Conservation (phyloP, 108 stramenopile genomes). For the Discostella stelligeroides region DNA sequence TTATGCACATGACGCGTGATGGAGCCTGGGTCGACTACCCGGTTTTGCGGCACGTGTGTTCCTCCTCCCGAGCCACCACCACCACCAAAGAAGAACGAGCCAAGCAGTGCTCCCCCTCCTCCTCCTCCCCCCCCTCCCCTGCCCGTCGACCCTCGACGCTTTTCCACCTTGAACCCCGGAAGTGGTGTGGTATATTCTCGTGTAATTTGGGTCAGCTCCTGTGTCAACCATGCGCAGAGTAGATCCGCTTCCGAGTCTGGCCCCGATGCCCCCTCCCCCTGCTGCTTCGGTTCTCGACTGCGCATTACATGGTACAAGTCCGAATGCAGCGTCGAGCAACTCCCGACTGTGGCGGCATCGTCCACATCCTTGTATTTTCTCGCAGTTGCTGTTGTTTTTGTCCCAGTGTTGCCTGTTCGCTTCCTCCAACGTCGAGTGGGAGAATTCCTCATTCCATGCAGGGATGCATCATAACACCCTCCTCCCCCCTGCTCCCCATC, state of each 20-base stretch:
- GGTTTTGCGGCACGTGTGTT: conserved; percentile 8
- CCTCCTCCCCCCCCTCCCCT: neutral
- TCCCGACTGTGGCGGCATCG: conserved; percentile 41
- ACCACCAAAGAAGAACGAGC: conserved; percentile 13
- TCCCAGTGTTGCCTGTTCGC: neutral
- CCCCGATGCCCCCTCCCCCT: conserved; percentile 8
- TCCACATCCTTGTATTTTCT: conserved; percentile 17
- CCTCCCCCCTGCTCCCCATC: conserved; percentile 4
- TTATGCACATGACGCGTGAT: conserved; percentile 83
- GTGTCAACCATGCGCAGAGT: conserved; percentile 75
- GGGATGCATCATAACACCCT: neutral
- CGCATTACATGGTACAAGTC: conserved; percentile 49
- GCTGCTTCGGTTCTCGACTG: conserved; percentile 12
- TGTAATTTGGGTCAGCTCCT: conserved; percentile 75
- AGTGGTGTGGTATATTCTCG: conserved; percentile 58
- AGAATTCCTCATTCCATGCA: neutral
- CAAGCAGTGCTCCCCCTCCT: conserved; percentile 1
- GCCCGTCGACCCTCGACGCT: conserved; percentile 1
- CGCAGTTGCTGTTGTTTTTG: neutral
- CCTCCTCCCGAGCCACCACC: neutral
- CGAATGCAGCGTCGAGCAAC: conserved; percentile 34
- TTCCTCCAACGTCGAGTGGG: conserved; percentile 17
- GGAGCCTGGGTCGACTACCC: conserved; percentile 74
- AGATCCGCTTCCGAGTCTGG: conserved; percentile 30
- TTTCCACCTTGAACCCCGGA: conserved; percentile 24